phyloP scores from a whole-genome alignment of 495 filamentous ascomycete species.

The Corynascus novoguineensis region DNA sequence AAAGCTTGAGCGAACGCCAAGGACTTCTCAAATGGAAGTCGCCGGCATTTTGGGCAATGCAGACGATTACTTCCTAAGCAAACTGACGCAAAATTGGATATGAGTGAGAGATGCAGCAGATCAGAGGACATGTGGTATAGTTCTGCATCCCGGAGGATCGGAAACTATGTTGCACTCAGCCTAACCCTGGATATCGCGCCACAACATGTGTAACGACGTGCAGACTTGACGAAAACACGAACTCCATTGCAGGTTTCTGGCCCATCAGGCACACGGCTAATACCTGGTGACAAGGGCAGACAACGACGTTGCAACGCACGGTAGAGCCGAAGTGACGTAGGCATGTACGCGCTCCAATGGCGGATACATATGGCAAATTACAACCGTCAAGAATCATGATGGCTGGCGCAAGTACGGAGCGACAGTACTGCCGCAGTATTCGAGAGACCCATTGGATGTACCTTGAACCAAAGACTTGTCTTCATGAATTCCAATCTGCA shows the following conservation, averaged over 20 bases:
- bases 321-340: not conserved
- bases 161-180: not conserved
- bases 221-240: not conserved
- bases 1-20: slow-evolving; percentile 3
- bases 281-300: not conserved
- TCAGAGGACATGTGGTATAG: too few relatives aligned
- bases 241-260: not conserved
- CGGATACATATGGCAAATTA: not conserved
- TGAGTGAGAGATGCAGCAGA: too few relatives aligned
- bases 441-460: too few relatives aligned
- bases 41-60: not conserved
- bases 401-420: too few relatives aligned
- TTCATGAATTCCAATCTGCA: slow-evolving; percentile 12
- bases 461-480: not conserved
- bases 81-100: too few relatives aligned
- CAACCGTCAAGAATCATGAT: not conserved
- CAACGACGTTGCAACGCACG: not conserved
- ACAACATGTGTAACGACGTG: not conserved
- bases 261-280: not conserved
- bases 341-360: slow-evolving; percentile 8
- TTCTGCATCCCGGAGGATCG: not conserved
- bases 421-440: too few relatives aligned
- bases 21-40: not conserved
- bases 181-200: not conserved
- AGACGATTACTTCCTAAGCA: too few relatives aligned